Evolutionary conservation across 805 yeast species (phyloP).

Genomic region (Starmerella khaoyaiensis): DNA sequence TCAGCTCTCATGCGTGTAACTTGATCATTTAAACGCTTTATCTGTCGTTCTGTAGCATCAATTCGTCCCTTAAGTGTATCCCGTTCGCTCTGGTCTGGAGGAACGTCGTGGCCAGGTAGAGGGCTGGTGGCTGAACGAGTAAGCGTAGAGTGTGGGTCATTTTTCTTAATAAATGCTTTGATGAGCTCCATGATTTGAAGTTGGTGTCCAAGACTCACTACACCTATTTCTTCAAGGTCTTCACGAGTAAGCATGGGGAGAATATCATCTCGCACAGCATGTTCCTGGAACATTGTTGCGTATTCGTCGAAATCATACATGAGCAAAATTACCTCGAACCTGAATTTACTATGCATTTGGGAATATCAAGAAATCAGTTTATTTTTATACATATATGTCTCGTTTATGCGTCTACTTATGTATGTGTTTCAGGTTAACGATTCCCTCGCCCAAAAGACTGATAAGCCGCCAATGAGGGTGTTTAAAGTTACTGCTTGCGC

Average conservation of each 20-base stretch:
- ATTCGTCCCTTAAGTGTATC: constrained; percentile 22
- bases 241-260: constrained; percentile 54
- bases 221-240: constrained; percentile 64
- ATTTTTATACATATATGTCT: too few relatives aligned
- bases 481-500: too few relatives aligned
- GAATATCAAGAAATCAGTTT: too few relatives aligned
- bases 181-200: constrained; percentile 48
- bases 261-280: constrained; percentile 61
- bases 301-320: constrained; percentile 18
- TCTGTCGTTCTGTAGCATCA: constrained; percentile 26
- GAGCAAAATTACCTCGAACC: too few relatives aligned
- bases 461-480: too few relatives aligned
- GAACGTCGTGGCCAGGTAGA: not conserved
- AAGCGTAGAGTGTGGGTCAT: not conserved
- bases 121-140: not conserved
- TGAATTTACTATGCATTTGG: too few relatives aligned
- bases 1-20: constrained; percentile 49
- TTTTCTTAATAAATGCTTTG: not conserved
- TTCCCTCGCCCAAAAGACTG: too few relatives aligned
- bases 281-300: constrained; percentile 32
- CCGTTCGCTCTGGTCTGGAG: not conserved
- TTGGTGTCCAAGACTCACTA: constrained; percentile 41
- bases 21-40: constrained; percentile 39
- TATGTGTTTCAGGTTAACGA: too few relatives aligned
- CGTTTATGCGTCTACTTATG: too few relatives aligned